Evolutionary conservation across 768 basidiomycete genomes (phyloP).

Genomic region (Neoboletus brunneissimus): DNA sequence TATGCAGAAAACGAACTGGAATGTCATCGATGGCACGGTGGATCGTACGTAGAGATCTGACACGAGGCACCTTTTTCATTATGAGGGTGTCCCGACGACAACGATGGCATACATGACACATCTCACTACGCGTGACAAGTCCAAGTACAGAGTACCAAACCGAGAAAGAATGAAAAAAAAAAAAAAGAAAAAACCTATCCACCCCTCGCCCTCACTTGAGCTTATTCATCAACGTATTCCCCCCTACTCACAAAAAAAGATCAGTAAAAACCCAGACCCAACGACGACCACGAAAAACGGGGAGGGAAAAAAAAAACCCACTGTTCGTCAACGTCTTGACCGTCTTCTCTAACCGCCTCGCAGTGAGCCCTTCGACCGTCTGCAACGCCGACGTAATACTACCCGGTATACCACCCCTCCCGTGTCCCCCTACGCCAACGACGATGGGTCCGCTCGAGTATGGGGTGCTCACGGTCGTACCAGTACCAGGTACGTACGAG

Average conservation of each 20-base stretch:
- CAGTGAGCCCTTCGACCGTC: slow-evolving; percentile 56
- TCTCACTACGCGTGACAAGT: no score
- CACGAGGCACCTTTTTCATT: neutral
- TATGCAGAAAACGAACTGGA: neutral
- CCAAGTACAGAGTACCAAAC: no score
- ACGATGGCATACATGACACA: no score
- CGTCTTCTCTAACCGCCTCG: slow-evolving; percentile 48
- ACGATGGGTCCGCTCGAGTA: neutral
- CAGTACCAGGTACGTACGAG: slow-evolving; percentile 8
- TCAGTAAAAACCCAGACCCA: neutral
- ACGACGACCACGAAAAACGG: neutral
- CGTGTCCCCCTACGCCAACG: neutral
- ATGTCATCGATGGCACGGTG: no score
- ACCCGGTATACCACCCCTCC: slow-evolving; percentile 21
- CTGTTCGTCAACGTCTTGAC: slow-evolving; percentile 49
- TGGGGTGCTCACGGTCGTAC: neutral
- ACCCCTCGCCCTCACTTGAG: neutral
- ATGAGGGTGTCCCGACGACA: no score
- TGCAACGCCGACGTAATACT: slow-evolving; percentile 35
- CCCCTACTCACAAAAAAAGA: neutral
- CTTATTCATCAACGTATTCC: slow-evolving; percentile 7
- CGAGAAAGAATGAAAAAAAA: neutral
- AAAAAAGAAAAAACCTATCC: neutral
- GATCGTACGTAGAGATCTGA: neutral
- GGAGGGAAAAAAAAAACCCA: slow-evolving; percentile 34